These are phyloP conservation scores for Sordariomycetes sp. DNA, from an alignment of 2,329 filamentous ascomycete species.

Conservation along the genomic window DNA sequence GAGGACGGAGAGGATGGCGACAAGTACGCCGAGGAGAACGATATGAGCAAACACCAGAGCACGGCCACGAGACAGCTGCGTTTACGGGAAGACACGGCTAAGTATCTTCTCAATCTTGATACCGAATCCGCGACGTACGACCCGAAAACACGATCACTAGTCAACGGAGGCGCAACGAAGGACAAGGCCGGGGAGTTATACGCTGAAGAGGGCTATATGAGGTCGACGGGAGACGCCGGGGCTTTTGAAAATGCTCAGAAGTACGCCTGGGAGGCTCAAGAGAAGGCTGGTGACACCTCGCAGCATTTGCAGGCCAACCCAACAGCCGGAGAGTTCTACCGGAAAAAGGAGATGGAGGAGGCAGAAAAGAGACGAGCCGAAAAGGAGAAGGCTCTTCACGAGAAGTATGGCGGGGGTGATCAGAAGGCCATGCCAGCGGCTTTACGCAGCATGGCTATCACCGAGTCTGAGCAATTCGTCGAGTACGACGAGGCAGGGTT, in stretches of 20 bases:
- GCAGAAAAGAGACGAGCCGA: constrained; percentile 59
- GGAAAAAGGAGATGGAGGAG: constrained; percentile 72
- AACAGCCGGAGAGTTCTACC: constrained; percentile 77
- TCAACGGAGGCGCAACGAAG: constrained; percentile 71
- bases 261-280: constrained; percentile 94
- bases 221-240: constrained; percentile 79
- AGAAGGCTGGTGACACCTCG: constrained; percentile 66
- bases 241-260: constrained; percentile 85
- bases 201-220: constrained; percentile 88
- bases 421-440: constrained; percentile 45
- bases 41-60: constrained; percentile 90
- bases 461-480: constrained; percentile 77
- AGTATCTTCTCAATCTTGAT: constrained; percentile 91
- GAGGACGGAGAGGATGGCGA: constrained; percentile 51
- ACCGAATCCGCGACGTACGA: constrained; percentile 96
- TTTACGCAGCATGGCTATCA: constrained; percentile 58
- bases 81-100: constrained; percentile 92
- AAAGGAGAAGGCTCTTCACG: constrained; percentile 60
- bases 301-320: constrained; percentile 94
- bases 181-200: constrained; percentile 76
- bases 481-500: constrained; percentile 89
- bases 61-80: constrained; percentile 86
- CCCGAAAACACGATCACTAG: constrained; percentile 87
- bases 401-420: constrained; percentile 73
- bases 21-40: constrained; percentile 87